phyloP scores from a whole-genome alignment of 768 basidiomycete species.

The Lentinula lateritia region DNA sequence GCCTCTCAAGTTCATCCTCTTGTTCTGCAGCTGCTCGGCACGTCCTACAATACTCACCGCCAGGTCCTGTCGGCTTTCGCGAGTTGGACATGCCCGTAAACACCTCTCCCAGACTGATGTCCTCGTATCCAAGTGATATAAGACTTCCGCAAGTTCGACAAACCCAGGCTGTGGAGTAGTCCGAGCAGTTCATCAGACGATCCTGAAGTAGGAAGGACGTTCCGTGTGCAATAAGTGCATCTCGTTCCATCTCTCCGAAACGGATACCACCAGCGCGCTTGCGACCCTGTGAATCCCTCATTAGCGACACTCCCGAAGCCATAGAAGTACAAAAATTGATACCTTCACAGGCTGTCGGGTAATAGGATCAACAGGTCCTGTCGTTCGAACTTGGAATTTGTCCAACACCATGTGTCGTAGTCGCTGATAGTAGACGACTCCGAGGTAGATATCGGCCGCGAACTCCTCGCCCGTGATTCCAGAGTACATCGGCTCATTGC shows the following conservation, averaged over 20 bases:
- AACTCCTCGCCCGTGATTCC: conserved; percentile 99
- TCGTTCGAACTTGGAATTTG: conserved; percentile 99
- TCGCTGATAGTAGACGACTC: conserved; percentile 97
- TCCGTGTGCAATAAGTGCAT: conserved; percentile 97
- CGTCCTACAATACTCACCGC: conserved; percentile 94
- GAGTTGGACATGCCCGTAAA: conserved; percentile 43
- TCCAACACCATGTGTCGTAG: conserved; percentile 99
- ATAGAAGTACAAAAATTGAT: conserved; percentile 16
- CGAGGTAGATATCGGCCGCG: conserved; percentile 96
- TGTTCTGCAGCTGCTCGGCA: conserved; percentile 72
- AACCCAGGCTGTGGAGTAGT: conserved; percentile 99
- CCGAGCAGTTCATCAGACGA: conserved; percentile 98
- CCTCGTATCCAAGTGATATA: conserved; percentile 94
- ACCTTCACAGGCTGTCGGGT: conserved; percentile 98
- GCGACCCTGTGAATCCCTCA: conserved; percentile 58
- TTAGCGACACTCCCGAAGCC: background rate
- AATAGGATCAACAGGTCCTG: conserved; percentile 92
- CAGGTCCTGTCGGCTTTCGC: conserved; percentile 60
- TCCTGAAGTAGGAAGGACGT: conserved; percentile 98
- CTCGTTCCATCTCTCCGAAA: conserved; percentile 99
- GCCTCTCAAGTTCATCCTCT: conserved; percentile 56
- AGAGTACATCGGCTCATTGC: conserved; percentile 99
- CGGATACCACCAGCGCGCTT: conserved; percentile 99
- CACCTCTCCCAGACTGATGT: conserved; percentile 66
- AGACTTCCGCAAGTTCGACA: conserved; percentile 95